Base-by-base conservation (phyloP, 2,329 filamentous ascomycete genomes). In the Cladophialophora immunda region DNA sequence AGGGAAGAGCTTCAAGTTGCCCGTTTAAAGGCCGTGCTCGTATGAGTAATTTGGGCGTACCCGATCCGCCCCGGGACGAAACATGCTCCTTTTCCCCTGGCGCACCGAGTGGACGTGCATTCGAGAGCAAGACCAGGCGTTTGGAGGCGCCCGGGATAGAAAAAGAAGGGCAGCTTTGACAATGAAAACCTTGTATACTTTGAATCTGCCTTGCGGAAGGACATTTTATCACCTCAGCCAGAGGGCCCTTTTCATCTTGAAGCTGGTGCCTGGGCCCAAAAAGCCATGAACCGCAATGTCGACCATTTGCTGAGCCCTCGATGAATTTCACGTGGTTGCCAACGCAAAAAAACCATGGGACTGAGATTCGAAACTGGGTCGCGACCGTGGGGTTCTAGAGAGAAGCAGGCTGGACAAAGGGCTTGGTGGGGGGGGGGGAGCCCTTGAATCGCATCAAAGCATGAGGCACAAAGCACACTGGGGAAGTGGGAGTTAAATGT, bases 1-100 rank as follows among this genome's bases (percentile, higher is more conserved):
- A 84, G 92, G 92, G 74, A 92, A 92, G 85, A 94, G 92, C 83
- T 94, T 94, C 80, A 92, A 93, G 80, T 84, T 94, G 66, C 92
- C 92, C 1, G 92, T 94, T 72, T 94, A 54, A 32, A 29, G 34
- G 58, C 50, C n/a, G 11, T 36, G 19, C 38, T 27, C 11, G 6
- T 11, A 4, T 25, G 19, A 50, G 22, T 7, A 50, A 15, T 25
- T 15, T 2, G 19, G 9, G 22, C 3, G 3, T 8, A 2, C 5
- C 3, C 11, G 9, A 25, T 50, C 9, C 19, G 45, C 9, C 22
- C 45, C 11, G 17, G 38, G 9, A 19, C 19, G 45, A 15, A 25
- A 13, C 9, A 13, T 50, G 7, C 45, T 27, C 45, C 22, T 27
- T 15, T 50, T 50, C 11, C 4, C 11, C 45, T 15, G 8, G 45